Percentiles rank a stretch among this genome's conserved stretches.
These are phyloP conservation scores for Botrytis pseudocinerea DNA, from an alignment of 2,329 filamentous ascomycete genomes.

Conservation along the genomic window DNA sequence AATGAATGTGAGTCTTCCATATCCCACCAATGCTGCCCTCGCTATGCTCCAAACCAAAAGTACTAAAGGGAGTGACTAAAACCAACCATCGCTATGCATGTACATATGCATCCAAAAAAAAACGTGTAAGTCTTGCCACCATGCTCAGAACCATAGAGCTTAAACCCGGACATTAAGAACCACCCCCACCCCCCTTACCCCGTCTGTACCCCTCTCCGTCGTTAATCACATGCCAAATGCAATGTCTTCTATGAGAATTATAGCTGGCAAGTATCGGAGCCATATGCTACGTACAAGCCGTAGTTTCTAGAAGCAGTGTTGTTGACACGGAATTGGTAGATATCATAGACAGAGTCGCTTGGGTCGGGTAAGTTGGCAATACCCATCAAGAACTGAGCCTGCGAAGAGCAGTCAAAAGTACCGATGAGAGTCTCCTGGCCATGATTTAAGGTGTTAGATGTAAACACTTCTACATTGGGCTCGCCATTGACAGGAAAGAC, in stretches of 20 bases:
- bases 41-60: not conserved
- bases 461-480: not conserved
- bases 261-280: not conserved
- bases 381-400: not conserved
- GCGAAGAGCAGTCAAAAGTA: not conserved
- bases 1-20: not conserved
- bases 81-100: not conserved
- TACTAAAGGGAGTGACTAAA: not conserved
- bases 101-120: not conserved
- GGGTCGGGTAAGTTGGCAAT: not conserved
- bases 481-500: not conserved
- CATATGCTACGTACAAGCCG: slow-evolving; percentile 1
- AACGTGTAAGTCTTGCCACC: not conserved
- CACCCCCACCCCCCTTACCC: no score
- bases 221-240: not conserved
- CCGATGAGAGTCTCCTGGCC: not conserved
- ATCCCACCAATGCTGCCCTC: not conserved
- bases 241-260: not conserved
- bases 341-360: no score
- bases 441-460: not conserved
- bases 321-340: not conserved
- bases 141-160: not conserved
- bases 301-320: not conserved
- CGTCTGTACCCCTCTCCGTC: no score
- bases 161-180: not conserved